Conservation (phyloP, 306 rosid genomes). For the Rosa persica region DNA sequence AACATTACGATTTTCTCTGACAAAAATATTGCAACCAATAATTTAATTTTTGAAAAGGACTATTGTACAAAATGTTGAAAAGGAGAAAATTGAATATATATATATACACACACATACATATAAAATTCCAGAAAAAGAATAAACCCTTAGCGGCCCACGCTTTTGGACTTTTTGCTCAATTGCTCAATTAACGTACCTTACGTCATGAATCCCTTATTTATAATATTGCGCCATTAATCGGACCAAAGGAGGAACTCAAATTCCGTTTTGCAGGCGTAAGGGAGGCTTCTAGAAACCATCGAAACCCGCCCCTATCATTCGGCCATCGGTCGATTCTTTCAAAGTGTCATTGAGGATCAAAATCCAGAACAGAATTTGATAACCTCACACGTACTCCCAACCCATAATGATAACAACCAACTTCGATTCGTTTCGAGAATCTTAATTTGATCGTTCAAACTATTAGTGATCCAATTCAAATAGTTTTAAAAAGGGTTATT, state of each 20-base stretch:
- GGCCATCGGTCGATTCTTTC: slow-evolving; percentile 22
- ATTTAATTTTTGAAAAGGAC: background rate
- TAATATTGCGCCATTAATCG: slow-evolving; percentile 3
- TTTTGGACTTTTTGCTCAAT: slow-evolving; percentile 3
- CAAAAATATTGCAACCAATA: background rate
- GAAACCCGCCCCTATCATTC: background rate
- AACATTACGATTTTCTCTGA: background rate
- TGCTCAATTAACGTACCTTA: background rate
- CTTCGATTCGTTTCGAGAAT: too few species aligned
- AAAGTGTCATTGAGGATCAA: background rate
- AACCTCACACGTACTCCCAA: background rate
- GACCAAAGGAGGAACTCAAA: background rate
- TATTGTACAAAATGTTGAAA: background rate
- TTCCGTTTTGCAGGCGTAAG: slow-evolving; percentile 14
- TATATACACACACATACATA: too few species aligned
- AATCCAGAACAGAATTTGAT: background rate
- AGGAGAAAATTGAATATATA: too few species aligned
- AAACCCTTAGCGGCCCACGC: background rate
- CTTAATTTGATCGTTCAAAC: too few species aligned
- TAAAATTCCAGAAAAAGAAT: background rate
- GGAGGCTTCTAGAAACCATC: slow-evolving; percentile 29
- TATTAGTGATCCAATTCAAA: too few species aligned
- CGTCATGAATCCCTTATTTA: background rate
- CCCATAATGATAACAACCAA: background rate
- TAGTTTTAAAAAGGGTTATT: too few species aligned